A percentile compares a stretch with the other conserved stretches of the same genome.
phyloP scores from a whole-genome alignment of 2,329 filamentous ascomycete genomes.

The Ceratocystis variospora region DNA sequence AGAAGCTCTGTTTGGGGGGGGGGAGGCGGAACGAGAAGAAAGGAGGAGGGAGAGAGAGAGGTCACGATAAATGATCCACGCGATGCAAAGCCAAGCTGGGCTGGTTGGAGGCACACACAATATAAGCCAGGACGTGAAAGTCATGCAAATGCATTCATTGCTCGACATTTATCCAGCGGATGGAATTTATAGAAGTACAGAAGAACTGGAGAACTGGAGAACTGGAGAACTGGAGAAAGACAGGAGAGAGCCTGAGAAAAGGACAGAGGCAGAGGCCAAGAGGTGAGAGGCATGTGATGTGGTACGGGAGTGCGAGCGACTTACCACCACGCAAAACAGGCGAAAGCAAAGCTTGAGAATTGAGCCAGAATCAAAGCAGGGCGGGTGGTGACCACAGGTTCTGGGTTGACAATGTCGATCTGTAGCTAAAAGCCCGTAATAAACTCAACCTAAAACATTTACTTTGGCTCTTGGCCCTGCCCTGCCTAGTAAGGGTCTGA shows the following conservation, averaged over 20 bases:
- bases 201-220: too few relatives aligned
- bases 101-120: too few relatives aligned
- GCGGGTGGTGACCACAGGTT: not conserved
- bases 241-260: not conserved
- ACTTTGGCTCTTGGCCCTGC: not conserved
- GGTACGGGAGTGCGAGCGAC: not conserved
- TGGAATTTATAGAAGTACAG: not conserved
- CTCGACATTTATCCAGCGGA: not conserved
- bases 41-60: not conserved
- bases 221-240: not conserved
- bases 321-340: not conserved
- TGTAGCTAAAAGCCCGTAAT: not conserved
- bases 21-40: not conserved
- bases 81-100: too few relatives aligned
- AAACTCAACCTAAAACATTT: not conserved
- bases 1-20: not conserved
- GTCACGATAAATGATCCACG: not conserved
- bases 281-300: not conserved
- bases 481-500: not conserved
- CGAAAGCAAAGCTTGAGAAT: not conserved
- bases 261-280: not conserved
- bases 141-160: not conserved
- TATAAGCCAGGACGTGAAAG: too few relatives aligned
- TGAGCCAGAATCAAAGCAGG: not conserved
- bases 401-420: constrained; percentile 1